Evolutionary conservation across 805 yeast species (phyloP), one percentile per base, ranked within the genome.

Genomic region (Cyberlindnera misumaiensis): DNA sequence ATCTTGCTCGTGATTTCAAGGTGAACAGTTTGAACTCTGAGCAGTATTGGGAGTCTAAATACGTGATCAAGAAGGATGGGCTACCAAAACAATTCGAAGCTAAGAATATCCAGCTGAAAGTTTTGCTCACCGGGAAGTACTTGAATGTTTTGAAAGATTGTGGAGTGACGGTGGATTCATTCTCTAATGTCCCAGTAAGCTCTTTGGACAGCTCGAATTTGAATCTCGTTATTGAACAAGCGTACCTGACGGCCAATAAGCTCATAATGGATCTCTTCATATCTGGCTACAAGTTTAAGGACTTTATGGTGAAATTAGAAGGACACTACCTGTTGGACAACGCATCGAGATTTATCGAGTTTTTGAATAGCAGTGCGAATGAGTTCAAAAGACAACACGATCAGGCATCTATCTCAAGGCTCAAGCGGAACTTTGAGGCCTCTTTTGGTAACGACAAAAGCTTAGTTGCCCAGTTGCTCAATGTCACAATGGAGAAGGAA

Each of bases 61-160:
- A 75, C 56, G 72, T 83, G 5, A 68, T 88, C 13, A 69, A 89
- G 35, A 72, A 72, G 35, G 94, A 85, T 51, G 94, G 90, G 0
- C 52, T 88, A 28, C 77, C 90, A 4, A 69, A 72, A 39, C 87
- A 80, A 45, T 75, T 90, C 42, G 60, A 66, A 6, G 60, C 67
- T 28, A 65, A 63, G 18, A 72, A 68, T 2, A 55, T 78, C 6
- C 83, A 83, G 47, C 68, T 70, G 35, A 81, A 82, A 57, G 70
- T 90, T 0, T 63, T 90, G 17, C 65, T 78, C 36, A 85, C 96
- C 0, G 99, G 99, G 2, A 89, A 87, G 59, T 80, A 80, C 49
- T 63, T 88, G 40, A 84, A 86, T 51, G 80, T 90, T 3, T 67
- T 83, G 32, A 70, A 75, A 39, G 77, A 71, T 40, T 78, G 84